A percentile compares a stretch with the other conserved stretches of the same genome.
These are phyloP conservation scores for Kondoa subrosea DNA, from an alignment of 768 basidiomycete genomes.

Conservation along the genomic window DNA sequence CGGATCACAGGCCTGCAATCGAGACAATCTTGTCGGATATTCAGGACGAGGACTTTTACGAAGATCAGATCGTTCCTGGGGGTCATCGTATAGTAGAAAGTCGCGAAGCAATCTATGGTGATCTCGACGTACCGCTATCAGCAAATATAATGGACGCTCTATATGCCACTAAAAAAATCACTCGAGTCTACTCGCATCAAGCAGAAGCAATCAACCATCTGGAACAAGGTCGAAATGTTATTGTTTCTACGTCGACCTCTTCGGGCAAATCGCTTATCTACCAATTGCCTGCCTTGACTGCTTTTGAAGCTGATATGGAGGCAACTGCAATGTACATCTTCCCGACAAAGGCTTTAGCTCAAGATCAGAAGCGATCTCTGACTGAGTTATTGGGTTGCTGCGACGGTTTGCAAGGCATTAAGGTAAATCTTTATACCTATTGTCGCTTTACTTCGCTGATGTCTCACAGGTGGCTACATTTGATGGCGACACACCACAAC, in stretches of 20 bases:
- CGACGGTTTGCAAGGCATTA: constrained; percentile 47
- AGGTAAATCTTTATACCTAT: constrained; percentile 32
- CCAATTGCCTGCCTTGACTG: constrained; percentile 54
- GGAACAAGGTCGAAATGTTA: constrained; percentile 45
- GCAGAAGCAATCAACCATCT: constrained; percentile 46
- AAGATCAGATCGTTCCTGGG: constrained; percentile 48
- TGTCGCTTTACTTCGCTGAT: neutral
- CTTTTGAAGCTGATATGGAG: constrained; percentile 45
- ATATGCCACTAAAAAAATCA: constrained; percentile 44
- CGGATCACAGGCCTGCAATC: constrained; percentile 44
- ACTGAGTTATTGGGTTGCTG: constrained; percentile 48
- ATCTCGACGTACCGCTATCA: constrained; percentile 46
- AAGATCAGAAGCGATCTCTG: constrained; percentile 61
- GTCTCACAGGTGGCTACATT: constrained; percentile 50
- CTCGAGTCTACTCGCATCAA: constrained; percentile 52
- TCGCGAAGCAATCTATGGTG: constrained; percentile 32
- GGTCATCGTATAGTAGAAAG: constrained; percentile 39
- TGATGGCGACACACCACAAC: constrained; percentile 71
- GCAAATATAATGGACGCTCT: constrained; percentile 44
- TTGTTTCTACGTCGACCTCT: constrained; percentile 77
- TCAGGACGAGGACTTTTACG: constrained; percentile 47
- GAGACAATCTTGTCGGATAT: constrained; percentile 46
- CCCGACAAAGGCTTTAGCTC: constrained; percentile 84
- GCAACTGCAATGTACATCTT: constrained; percentile 70
- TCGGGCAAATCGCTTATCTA: constrained; percentile 37